A percentile compares a stretch with the other conserved stretches of the same genome.
These are phyloP conservation scores for Naganishia randhawae DNA, from an alignment of 768 basidiomycete species.

Conservation along the genomic window DNA sequence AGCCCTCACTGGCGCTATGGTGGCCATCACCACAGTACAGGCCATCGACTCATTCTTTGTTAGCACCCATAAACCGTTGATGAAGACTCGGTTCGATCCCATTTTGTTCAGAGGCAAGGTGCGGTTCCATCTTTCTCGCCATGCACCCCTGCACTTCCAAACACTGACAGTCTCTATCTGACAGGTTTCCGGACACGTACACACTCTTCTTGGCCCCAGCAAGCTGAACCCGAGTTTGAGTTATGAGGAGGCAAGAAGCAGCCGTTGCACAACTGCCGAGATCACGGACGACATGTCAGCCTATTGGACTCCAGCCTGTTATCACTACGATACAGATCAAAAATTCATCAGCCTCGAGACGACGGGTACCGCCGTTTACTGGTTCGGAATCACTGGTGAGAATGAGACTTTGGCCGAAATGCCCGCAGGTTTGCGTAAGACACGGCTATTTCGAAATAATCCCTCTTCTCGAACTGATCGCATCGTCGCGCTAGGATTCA, in stretches of 20 bases:
- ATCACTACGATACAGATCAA: slow-evolving; percentile 26
- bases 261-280: slow-evolving; percentile 37
- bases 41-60: not conserved
- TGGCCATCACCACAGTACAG: not conserved
- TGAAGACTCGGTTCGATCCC: slow-evolving; percentile 6
- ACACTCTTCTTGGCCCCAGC: not conserved
- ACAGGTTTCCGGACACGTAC: not conserved
- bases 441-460: not conserved
- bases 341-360: not conserved
- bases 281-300: slow-evolving; percentile 43
- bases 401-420: slow-evolving; percentile 3
- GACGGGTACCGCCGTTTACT: not conserved
- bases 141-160: not conserved
- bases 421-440: slow-evolving; percentile 8
- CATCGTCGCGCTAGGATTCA: not conserved
- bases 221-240: slow-evolving; percentile 5
- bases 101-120: slow-evolving; percentile 11
- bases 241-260: slow-evolving; percentile 32
- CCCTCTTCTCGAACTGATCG: too few relatives aligned
- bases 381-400: slow-evolving; percentile 5
- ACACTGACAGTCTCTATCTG: not conserved
- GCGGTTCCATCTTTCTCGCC: not conserved
- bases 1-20: not conserved
- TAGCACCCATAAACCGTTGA: slow-evolving; percentile 12
- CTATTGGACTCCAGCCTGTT: slow-evolving; percentile 24